Evolutionary conservation across 345 rosid genomes (phyloP).

Genomic region (Salix udensis): DNA sequence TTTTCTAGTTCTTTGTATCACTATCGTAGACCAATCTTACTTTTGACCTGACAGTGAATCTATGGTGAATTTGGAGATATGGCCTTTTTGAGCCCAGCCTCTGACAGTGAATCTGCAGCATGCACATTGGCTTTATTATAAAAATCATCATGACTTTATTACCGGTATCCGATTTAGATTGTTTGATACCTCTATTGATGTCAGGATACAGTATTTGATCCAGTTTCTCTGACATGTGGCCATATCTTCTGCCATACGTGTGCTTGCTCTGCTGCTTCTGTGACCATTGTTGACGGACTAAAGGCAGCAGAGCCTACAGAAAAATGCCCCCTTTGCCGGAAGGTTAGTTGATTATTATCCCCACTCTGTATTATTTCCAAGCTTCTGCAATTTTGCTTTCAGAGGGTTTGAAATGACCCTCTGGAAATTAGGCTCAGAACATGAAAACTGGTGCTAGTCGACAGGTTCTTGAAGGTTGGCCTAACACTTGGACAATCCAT

Average conservation of each 20-base stretch:
- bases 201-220: constrained; percentile 92
- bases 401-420: not conserved
- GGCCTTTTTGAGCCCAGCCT: too few species aligned
- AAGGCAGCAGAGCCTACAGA: constrained; percentile 54
- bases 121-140: not conserved
- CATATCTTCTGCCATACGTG: constrained; percentile 93
- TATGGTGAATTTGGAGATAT: too few species aligned
- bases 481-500: not conserved
- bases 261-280: constrained; percentile 93
- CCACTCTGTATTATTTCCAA: not conserved
- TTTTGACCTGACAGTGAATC: too few species aligned
- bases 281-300: constrained; percentile 69
- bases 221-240: constrained; percentile 81
- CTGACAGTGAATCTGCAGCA: too few species aligned
- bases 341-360: constrained; percentile 40
- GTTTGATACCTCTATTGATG: constrained; percentile 5
- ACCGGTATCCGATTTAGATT: not conserved
- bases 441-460: not conserved
- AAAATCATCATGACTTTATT: not conserved
- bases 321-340: constrained; percentile 87
- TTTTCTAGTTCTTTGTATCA: not conserved
- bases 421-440: not conserved
- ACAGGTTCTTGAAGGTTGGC: not conserved
- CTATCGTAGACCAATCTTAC: not conserved
- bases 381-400: not conserved